Evolutionary conservation across 2,329 filamentous ascomycete genomes (phyloP).

Genomic region (Triangularia setosa): DNA sequence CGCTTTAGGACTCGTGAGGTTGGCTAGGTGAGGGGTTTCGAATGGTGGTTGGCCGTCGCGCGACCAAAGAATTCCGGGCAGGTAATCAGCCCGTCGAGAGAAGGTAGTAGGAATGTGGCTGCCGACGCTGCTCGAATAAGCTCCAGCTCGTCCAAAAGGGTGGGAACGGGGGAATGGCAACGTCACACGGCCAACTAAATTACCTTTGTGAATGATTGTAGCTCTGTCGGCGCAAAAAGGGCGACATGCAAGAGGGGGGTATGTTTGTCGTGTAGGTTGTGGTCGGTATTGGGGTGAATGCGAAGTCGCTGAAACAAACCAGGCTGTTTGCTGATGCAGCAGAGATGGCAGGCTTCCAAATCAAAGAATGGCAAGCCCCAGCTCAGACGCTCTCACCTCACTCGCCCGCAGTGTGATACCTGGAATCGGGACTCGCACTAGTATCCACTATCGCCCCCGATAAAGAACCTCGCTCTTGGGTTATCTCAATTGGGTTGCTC

Average conservation of each 20-base stretch:
- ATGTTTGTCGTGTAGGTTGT: neutral
- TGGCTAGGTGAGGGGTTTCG: conserved; percentile 3
- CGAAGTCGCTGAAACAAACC: neutral
- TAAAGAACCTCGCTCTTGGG: neutral
- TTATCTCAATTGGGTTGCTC: neutral
- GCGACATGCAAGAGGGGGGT: neutral
- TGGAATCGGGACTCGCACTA: neutral
- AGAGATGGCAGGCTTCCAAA: conserved; percentile 1
- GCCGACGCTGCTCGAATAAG: conserved; percentile 8
- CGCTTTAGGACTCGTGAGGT: conserved; percentile 1
- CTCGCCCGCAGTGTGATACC: neutral
- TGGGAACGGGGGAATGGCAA: neutral
- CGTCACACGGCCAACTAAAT: conserved; percentile 5
- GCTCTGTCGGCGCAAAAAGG: neutral
- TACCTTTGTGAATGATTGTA: neutral
- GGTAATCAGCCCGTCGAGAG: neutral
- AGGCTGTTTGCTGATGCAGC: neutral
- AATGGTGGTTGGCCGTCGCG: conserved; percentile 9
- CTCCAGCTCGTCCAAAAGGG: conserved; percentile 1
- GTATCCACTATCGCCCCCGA: neutral
- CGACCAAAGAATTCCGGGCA: conserved; percentile 3
- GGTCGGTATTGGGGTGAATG: neutral
- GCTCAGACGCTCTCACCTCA: neutral
- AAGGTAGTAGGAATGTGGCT: neutral
- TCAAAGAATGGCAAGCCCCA: neutral